A percentile compares a stretch with the other conserved stretches of the same genome.
Conservation (phyloP, 1,139 yeast species). For the Blastobotrys petasosporus region DNA sequence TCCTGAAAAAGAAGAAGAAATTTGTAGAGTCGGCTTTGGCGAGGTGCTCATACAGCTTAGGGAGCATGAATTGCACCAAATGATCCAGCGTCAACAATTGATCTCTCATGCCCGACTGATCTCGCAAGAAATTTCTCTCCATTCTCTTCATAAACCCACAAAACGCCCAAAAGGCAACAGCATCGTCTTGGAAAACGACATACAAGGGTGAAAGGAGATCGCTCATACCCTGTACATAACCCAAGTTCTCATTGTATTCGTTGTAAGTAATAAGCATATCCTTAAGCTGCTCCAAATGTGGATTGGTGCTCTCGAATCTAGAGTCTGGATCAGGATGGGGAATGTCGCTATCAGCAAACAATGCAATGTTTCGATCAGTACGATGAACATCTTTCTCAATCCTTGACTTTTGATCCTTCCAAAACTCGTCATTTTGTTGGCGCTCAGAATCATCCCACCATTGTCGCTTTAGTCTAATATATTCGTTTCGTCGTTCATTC, state of each 20-base stretch:
- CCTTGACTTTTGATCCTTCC: slow-evolving; percentile 82
- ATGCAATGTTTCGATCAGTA: slow-evolving; percentile 71
- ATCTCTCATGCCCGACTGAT: slow-evolving; percentile 86
- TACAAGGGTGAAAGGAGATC: slow-evolving; percentile 86
- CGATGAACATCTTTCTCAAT: slow-evolving; percentile 92
- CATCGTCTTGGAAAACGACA: slow-evolving; percentile 69
- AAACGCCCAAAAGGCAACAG: slow-evolving; percentile 83
- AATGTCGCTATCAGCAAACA: slow-evolving; percentile 53
- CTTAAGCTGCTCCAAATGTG: slow-evolving; percentile 65
- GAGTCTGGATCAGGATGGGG: slow-evolving; percentile 48
- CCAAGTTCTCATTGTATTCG: slow-evolving; percentile 73
- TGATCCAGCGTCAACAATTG: slow-evolving; percentile 83
- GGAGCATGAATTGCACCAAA: slow-evolving; percentile 81
- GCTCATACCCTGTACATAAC: slow-evolving; percentile 98
- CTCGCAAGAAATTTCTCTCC: slow-evolving; percentile 90
- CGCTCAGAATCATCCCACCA: slow-evolving; percentile 63
- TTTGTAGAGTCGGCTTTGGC: slow-evolving; percentile 85
- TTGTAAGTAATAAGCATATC: slow-evolving; percentile 82
- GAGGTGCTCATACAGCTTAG: slow-evolving; percentile 73
- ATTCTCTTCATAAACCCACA: slow-evolving; percentile 83
- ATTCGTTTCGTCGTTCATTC: slow-evolving; percentile 56
- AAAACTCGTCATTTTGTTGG: slow-evolving; percentile 59
- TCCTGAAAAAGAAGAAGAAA: slow-evolving; percentile 86
- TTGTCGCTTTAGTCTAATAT: slow-evolving; percentile 55
- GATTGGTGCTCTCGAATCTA: slow-evolving; percentile 50